Evolutionary conservation across 108 stramenopile genomes (phyloP), one percentile per base, ranked within the genome.

Genomic region (Fragilariopsis cylindrus): DNA sequence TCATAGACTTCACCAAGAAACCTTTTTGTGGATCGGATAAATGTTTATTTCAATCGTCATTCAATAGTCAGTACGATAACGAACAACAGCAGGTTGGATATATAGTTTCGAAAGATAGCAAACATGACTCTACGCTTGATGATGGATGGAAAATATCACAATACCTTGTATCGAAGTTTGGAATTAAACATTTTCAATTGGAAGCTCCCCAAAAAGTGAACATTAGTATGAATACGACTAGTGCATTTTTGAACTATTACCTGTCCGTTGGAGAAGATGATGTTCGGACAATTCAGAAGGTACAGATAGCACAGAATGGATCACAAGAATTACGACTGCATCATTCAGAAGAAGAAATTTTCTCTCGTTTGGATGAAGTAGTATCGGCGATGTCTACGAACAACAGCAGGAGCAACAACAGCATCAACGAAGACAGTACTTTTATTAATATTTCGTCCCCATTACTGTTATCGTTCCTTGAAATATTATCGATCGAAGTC

Each of bases 121-220:
- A 60, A 30, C 18, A 60, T 6, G 21, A 60, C 21, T 21, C 30
- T 3, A 41, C 58, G 4, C 30, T 60, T 7, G 4, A 18, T 16
- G 58, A 60, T 9, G 58, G 58, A 30, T 60, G 58, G 58, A 30
- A 30, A 30, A 60, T 60, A 21, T 18, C 58, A 7, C 16, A 60
- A 60, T 60, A 60, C 58, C 58, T 60, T 5, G 41, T 40, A 11
- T 21, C 58, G 41, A 39, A 11, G 4, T 60, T 60, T 30, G 58
- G 58, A 30, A 60, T 60, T 0, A 16, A 30, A 60, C 58, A 60
- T 40, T 60, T 60, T 60, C 9, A 41, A 11, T 40, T 60, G 18
- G 16, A 16, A 4, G 39, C 58, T 12, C 58, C 58, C 18, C 7
- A 56, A 11, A 56, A n/a, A 5, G 55, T 56, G 7, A 11, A n/a